Evolutionary conservation across 495 filamentous ascomycete species (phyloP).

Genomic region (Parathielavia appendiculata): DNA sequence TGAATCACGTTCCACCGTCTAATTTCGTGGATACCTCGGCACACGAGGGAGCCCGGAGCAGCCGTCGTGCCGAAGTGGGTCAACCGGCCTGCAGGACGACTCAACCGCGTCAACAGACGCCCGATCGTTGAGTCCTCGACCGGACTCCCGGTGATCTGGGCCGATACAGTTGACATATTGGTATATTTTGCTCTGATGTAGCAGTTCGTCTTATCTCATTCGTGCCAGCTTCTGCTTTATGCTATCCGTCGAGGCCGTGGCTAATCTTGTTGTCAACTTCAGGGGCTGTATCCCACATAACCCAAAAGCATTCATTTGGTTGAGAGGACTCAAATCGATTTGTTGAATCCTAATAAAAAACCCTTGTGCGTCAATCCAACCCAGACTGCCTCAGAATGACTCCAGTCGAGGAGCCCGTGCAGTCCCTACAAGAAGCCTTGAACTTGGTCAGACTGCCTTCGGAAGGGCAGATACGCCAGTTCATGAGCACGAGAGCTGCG

Average conservation of each 20-base stretch:
- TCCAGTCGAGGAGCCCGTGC: slow-evolving; percentile 20
- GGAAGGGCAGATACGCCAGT: slow-evolving; percentile 26
- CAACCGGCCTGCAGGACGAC: background rate
- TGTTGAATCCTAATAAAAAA: too few species aligned
- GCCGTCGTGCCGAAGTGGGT: slow-evolving; percentile 8
- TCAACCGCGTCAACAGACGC: background rate
- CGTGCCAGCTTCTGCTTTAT: too few species aligned
- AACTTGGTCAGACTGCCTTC: slow-evolving; percentile 33
- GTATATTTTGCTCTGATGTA: background rate
- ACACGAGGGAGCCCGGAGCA: background rate
- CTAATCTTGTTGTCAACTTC: too few species aligned
- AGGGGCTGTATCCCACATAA: background rate
- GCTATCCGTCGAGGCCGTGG: too few species aligned
- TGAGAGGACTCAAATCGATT: too few species aligned
- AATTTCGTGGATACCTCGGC: slow-evolving; percentile 11
- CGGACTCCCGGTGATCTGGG: slow-evolving; percentile 1
- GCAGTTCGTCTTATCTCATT: too few species aligned
- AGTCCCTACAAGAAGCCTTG: slow-evolving; percentile 39
- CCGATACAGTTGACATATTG: background rate
- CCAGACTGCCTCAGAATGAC: slow-evolving; percentile 8
- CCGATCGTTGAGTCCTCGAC: background rate
- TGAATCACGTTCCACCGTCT: too few species aligned
- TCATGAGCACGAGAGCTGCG: slow-evolving; percentile 34
- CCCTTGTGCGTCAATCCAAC: too few species aligned
- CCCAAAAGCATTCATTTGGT: background rate